Percentiles rank a stretch among this genome's conserved stretches.
Conservation (phyloP, 768 basidiomycete species). For the Tricholoma terreum region DNA sequence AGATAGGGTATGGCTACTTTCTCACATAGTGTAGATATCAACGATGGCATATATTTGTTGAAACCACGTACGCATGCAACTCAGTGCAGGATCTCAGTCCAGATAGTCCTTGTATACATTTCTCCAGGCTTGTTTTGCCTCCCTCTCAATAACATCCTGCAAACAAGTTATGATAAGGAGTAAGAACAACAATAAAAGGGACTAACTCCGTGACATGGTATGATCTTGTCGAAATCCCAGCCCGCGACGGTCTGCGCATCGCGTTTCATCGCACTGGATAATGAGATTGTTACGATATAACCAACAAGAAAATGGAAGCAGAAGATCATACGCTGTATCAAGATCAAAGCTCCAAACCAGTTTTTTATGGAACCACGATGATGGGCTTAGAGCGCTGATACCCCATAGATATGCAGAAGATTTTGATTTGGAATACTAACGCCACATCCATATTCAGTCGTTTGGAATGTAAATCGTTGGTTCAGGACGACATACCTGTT, state of each 20-base stretch:
- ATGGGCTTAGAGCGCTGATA: constrained; percentile 27
- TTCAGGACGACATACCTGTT: constrained; percentile 47
- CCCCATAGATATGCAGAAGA: constrained; percentile 25
- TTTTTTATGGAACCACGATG: constrained; percentile 23
- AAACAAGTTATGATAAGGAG: neutral
- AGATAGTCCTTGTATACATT: constrained; percentile 31
- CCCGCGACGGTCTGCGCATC: constrained; percentile 56
- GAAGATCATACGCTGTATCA: constrained; percentile 30
- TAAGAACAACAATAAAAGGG: neutral
- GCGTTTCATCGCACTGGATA: constrained; percentile 45
- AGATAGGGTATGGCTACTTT: no score
- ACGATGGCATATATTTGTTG: no score
- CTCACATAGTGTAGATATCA: no score
- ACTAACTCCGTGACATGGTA: constrained; percentile 55
- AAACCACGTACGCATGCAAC: no score
- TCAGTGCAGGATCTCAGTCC: constrained; percentile 2
- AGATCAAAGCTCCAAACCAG: constrained; percentile 27
- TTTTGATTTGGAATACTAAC: constrained; percentile 34
- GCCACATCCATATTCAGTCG: neutral
- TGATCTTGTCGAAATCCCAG: constrained; percentile 69
- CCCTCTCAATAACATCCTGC: constrained; percentile 53
- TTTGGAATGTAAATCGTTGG: neutral
- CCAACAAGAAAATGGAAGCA: neutral
- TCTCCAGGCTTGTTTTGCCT: constrained; percentile 51
- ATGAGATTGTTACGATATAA: neutral